phyloP scores from a whole-genome alignment of 2,329 filamentous ascomycete species.

The Colletotrichum cereale region DNA sequence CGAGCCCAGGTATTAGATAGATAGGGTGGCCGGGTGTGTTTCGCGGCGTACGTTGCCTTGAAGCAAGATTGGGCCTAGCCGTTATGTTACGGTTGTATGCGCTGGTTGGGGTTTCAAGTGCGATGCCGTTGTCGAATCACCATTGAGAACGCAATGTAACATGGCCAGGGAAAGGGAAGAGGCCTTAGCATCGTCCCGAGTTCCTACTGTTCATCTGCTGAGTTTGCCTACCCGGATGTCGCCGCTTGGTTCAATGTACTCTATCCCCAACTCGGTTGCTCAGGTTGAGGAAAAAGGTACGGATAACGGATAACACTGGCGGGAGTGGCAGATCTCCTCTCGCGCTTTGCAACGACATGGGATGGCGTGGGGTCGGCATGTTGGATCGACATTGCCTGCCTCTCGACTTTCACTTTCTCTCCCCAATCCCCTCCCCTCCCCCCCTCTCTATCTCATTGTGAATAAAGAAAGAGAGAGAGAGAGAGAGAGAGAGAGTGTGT shows the following conservation, averaged over 20 bases:
- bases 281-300: constrained; percentile 22
- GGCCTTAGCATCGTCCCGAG: constrained; percentile 18
- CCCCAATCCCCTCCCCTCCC: background rate
- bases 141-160: constrained; percentile 5
- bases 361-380: constrained; percentile 20
- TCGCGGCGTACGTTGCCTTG: constrained; percentile 11
- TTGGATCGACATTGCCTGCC: constrained; percentile 27
- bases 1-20: constrained; percentile 17
- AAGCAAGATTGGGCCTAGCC: constrained; percentile 31
- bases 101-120: constrained; percentile 36
- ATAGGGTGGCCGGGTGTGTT: constrained; percentile 15
- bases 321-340: constrained; percentile 17
- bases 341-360: constrained; percentile 22
- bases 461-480: background rate
- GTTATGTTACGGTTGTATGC: constrained; percentile 38
- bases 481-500: background rate
- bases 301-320: background rate
- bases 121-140: constrained; percentile 33
- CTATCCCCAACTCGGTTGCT: constrained; percentile 18
- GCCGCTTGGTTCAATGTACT: constrained; percentile 20
- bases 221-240: constrained; percentile 21
- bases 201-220: constrained; percentile 8
- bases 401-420: constrained; percentile 12
- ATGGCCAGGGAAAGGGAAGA: constrained; percentile 9
- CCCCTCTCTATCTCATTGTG: background rate